Evolutionary conservation across 2,329 filamentous ascomycete species (phyloP).

Genomic region (Triangularia setosa): DNA sequence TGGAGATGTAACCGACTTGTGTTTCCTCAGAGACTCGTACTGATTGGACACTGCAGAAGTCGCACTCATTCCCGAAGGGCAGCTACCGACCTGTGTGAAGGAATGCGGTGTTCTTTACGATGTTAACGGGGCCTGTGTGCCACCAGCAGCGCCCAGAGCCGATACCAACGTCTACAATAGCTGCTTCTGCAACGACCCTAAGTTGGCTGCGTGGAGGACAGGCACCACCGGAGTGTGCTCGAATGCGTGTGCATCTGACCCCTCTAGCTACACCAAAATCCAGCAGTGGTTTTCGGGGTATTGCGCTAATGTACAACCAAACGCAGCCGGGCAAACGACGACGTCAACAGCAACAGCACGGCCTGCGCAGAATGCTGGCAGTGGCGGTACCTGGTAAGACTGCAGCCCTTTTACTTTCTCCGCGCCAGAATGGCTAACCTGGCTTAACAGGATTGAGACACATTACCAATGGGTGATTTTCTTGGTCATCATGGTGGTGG

Average conservation of each 20-base stretch:
- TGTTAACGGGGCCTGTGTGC: conserved; percentile 69
- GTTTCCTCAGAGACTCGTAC: neutral
- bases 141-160: conserved; percentile 47
- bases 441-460: conserved; percentile 53
- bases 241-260: conserved; percentile 46
- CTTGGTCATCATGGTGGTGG: conserved; percentile 69
- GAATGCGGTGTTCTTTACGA: conserved; percentile 60
- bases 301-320: conserved; percentile 49
- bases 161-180: conserved; percentile 53
- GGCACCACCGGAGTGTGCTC: conserved; percentile 60
- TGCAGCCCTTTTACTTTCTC: conserved; percentile 21
- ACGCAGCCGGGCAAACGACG: conserved; percentile 17
- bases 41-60: conserved; percentile 31
- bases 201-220: conserved; percentile 55
- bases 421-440: neutral
- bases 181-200: conserved; percentile 69
- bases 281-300: conserved; percentile 67
- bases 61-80: conserved; percentile 53
- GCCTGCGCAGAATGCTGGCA: conserved; percentile 25
- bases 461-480: conserved; percentile 83
- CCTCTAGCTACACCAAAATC: conserved; percentile 53
- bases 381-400: conserved; percentile 45
- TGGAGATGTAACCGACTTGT: neutral
- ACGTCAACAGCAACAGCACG: conserved; percentile 26
- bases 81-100: conserved; percentile 60